These are phyloP conservation scores for Metschnikowia baotianmanensis DNA, from an alignment of 805 yeast genomes.

Conservation along the genomic window DNA sequence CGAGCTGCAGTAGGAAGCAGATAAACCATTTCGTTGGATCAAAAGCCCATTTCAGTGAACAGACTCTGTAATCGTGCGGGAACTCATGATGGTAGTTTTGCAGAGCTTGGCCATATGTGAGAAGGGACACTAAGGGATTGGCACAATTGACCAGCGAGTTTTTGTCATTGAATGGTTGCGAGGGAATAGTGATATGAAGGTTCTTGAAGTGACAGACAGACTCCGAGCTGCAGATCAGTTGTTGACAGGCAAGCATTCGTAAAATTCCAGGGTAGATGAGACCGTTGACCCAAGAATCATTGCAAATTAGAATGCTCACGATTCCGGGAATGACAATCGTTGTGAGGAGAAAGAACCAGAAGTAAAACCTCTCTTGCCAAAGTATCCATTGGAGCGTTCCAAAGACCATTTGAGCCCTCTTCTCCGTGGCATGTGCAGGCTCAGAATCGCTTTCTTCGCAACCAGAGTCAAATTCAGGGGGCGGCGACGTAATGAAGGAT, in stretches of 20 bases:
- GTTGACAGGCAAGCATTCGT: slow-evolving; percentile 72
- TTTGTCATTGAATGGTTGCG: slow-evolving; percentile 47
- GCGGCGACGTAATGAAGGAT: not conserved
- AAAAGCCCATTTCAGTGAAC: slow-evolving; percentile 65
- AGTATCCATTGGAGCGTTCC: slow-evolving; percentile 24
- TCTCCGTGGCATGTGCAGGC: slow-evolving; percentile 7
- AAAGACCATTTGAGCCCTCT: slow-evolving; percentile 8
- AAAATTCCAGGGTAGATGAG: slow-evolving; percentile 70
- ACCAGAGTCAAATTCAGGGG: slow-evolving; percentile 1
- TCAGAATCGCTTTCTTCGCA: slow-evolving; percentile 13
- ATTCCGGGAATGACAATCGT: slow-evolving; percentile 30
- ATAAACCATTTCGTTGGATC: slow-evolving; percentile 88
- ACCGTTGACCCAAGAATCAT: slow-evolving; percentile 37
- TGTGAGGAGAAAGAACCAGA: slow-evolving; percentile 29
- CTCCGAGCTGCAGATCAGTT: slow-evolving; percentile 72
- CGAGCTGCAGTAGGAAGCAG: slow-evolving; percentile 47
- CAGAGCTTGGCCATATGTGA: slow-evolving; percentile 87
- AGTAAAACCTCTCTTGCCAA: slow-evolving; percentile 36
- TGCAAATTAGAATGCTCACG: slow-evolving; percentile 24
- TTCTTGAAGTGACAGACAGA: slow-evolving; percentile 70
- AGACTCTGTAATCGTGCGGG: slow-evolving; percentile 84
- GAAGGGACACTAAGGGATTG: slow-evolving; percentile 53
- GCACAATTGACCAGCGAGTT: slow-evolving; percentile 71
- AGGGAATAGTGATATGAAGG: slow-evolving; percentile 66
- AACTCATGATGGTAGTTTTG: slow-evolving; percentile 96